These are phyloP conservation scores for Pythium sukuiense DNA, from an alignment of 352 stramenopile genomes.

Conservation along the genomic window DNA sequence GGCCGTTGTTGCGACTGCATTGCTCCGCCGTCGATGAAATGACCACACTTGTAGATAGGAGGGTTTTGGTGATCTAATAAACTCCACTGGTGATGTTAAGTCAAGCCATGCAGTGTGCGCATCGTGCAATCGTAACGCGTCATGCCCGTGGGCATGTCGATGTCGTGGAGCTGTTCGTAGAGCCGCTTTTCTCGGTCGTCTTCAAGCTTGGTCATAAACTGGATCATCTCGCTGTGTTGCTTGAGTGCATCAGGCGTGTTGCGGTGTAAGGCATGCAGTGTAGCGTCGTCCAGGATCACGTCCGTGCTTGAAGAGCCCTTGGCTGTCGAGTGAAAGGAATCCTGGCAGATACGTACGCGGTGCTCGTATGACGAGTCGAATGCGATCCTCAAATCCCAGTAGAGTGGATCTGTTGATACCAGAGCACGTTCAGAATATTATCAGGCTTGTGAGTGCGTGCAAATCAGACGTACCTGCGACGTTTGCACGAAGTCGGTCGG, in stretches of 20 bases:
- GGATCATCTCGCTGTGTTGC: constrained; percentile 4
- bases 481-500: constrained; percentile 25
- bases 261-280: constrained; percentile 10
- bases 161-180: constrained; percentile 22
- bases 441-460: neutral
- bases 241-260: constrained; percentile 7
- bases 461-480: constrained; percentile 21
- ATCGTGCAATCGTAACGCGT: constrained; percentile 25
- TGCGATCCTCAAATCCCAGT: constrained; percentile 27
- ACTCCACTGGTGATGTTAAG: constrained; percentile 3
- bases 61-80: constrained; percentile 8
- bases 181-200: constrained; percentile 21
- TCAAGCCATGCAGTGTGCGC: constrained; percentile 16
- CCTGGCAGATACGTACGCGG: constrained; percentile 22
- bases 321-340: constrained; percentile 11
- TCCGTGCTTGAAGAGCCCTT: neutral
- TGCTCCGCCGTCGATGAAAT: constrained; percentile 24
- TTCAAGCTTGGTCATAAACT: constrained; percentile 26
- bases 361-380: constrained; percentile 23
- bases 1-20: neutral
- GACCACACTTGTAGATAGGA: neutral
- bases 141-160: constrained; percentile 19
- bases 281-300: constrained; percentile 17
- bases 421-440: neutral
- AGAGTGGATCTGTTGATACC: constrained; percentile 21